Base-by-base conservation (phyloP, 2,329 filamentous ascomycete genomes). In the Epichloe uncinata region DNA sequence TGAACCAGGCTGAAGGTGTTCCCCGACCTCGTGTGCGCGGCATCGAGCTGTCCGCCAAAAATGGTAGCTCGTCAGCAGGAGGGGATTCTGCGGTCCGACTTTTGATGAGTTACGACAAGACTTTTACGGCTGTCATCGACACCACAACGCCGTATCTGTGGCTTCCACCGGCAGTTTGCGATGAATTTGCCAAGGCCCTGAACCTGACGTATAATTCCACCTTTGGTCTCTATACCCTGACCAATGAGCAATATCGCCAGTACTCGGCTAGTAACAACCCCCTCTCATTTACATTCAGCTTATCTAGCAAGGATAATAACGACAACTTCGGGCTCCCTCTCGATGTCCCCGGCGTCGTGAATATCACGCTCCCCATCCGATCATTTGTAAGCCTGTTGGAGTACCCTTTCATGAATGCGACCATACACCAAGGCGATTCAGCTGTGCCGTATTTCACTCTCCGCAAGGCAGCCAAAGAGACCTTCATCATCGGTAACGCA, bases 361-460 rank as follows among this genome's bases (percentile, higher is more conserved):
- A 81, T 56, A 73, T 78, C 42, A 79, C 78, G 1, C 55, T 79
- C 30, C 72, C 75, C 45, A 65, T 71, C 6, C 66, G 68, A 47
- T 72, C 75, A 1, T 76, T 79, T 49, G 68, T 74, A 16, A 69
- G 74, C 47, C 63, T 68, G 15, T 58, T 77, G n/a, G 64, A 69
- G 40, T 77, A 73, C 53, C 75, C 72, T 2, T 79, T 71, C 53
- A 69, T 61, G 58, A 63, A 69, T 46, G 62, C 65, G 37, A 57
- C 61, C 18, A 73, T 75, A 54, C 56, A 63, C 44, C 74, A 71
- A 50, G 69, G 66, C 35, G 66, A 72, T 6, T 64, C 69, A 8
- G 67, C 67, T 36, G 61, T 74, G 9, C 75, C 73, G 11, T 87
- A 87, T 59, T 87, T 87, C 52, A 82, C 83, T 3, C 69, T 88